Evolutionary conservation across 441 rosid genomes (phyloP).

Genomic region (Syzygium syzygioides): DNA sequence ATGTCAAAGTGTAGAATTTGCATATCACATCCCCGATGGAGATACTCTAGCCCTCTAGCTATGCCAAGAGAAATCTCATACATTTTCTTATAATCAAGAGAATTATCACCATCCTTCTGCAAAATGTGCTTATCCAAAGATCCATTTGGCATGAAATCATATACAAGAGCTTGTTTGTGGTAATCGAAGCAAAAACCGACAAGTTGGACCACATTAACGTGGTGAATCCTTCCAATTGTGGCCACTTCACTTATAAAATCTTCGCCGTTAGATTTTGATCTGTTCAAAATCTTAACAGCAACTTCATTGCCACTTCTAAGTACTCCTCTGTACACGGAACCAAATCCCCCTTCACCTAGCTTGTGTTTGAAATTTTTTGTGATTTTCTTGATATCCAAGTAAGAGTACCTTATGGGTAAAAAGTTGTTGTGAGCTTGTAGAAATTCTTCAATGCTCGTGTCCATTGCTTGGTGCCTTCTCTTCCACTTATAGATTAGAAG

Average conservation of each 20-base stretch:
- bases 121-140: neutral
- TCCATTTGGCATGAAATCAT: neutral
- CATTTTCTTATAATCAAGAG: neutral
- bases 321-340: fast-evolving
- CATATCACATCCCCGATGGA: fast-evolving
- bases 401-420: neutral
- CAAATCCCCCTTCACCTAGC: neutral
- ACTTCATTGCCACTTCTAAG: neutral
- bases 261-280: fast-evolving
- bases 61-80: neutral
- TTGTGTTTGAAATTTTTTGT: neutral
- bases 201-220: neutral
- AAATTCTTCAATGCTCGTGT: neutral
- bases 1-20: neutral
- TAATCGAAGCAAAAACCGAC: neutral
- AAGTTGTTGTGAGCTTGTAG: neutral
- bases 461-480: neutral
- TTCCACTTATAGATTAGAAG: neutral
- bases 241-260: neutral
- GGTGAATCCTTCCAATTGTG: neutral
- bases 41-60: neutral
- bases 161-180: neutral
- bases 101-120: fast-evolving
- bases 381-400: neutral
- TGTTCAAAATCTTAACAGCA: neutral